Evolutionary conservation across 495 filamentous ascomycete genomes (phyloP).

Genomic region (Aspergillus haitiensis): DNA sequence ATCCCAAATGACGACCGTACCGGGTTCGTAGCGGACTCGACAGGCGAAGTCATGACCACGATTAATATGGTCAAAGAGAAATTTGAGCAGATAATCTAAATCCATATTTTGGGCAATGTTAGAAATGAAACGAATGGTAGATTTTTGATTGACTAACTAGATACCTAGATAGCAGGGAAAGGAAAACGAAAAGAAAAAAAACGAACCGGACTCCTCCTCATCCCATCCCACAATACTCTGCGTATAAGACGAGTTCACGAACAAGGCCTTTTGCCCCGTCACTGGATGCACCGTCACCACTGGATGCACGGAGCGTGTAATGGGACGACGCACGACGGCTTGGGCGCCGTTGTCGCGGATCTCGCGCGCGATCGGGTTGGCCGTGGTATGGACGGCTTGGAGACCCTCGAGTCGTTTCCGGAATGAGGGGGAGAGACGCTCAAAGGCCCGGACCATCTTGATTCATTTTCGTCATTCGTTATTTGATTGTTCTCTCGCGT

Average conservation of each 20-base stretch:
- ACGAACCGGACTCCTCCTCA: conserved; percentile 6
- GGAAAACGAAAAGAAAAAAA: background rate
- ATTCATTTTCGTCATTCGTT: conserved; percentile 41
- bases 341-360: conserved; percentile 51
- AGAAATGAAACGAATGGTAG: too few species aligned
- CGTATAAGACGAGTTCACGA: conserved; percentile 1
- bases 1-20: conserved; percentile 9
- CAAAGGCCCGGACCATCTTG: conserved; percentile 61
- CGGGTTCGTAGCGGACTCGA: background rate
- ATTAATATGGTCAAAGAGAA: conserved; percentile 7
- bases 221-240: conserved; percentile 2
- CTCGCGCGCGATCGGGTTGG: conserved; percentile 54
- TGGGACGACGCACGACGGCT: conserved; percentile 55
- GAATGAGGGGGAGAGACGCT: conserved; percentile 57
- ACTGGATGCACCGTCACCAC: conserved; percentile 15
- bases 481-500: too few species aligned
- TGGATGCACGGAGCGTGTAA: conserved; percentile 10
- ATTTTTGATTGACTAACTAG: too few species aligned
- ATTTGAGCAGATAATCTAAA: background rate
- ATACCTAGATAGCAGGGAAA: background rate
- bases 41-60: background rate
- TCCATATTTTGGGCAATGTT: background rate
- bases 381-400: conserved; percentile 59
- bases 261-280: background rate
- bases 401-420: conserved; percentile 62